Base-by-base conservation (phyloP, 2,329 filamentous ascomycete species). In the Talaromyces funiculosus region DNA sequence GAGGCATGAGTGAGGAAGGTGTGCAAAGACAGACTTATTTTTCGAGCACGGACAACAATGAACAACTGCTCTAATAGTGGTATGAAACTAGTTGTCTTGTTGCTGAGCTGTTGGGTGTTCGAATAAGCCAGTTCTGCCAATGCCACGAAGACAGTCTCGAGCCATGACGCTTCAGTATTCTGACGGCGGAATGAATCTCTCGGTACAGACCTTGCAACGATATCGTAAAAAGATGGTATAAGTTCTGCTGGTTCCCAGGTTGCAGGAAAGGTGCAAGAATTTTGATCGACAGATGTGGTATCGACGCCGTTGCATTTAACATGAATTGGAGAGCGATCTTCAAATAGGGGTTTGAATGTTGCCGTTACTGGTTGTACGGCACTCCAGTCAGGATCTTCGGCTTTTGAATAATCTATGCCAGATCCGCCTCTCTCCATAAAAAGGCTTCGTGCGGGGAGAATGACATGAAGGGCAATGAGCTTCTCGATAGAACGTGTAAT, bases 91-190 rank as follows among this genome's bases (percentile, higher is more conserved):
- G 67, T 59, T 43, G 70, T 67, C 54, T 69, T 68, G 2, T 64
- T 61, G 26, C 67, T 68, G 33, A 70, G 69, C 12, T 69, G 65
- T 49, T 73, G 71, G 16, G 69, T 66, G 12, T 68, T 69, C 12
- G 71, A 75, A 47, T 71, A 78, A 9, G 73, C 71, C 43, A 74
- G 65, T 60, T 78, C 73, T 7, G 73, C 71, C 45, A 80, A 69
- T 31, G 71, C 70, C 24, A 75, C 72, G 59, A 82, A 81, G n/a
- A 81, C 68, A 2, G 73, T 74, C 66, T 81, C 79, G 54, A 83
- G 66, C 80, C 80, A 83, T 14, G 74, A 71, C 40, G 76, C 76
- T 66, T 83, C 81, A 24, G 75, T 68, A 7, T 73, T 74, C 64
- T 78, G 74, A 38, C 75, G 70, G 47, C 72, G 71, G 49, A 78